phyloP scores from a whole-genome alignment of 495 filamentous ascomycete genomes.

The Lasiosphaeria ovina region DNA sequence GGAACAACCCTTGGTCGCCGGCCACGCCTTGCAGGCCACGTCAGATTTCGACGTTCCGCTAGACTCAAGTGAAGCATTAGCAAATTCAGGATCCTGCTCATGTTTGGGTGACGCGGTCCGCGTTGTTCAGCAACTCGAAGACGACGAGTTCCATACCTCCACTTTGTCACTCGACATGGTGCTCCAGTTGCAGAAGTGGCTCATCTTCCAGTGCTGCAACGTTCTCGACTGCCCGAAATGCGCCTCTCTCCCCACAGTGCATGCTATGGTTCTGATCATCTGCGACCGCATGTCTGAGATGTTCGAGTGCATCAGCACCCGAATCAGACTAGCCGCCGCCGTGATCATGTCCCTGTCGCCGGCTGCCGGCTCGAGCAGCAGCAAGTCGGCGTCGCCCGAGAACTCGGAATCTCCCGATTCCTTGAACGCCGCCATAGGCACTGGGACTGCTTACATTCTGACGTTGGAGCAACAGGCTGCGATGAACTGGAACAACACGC shows the following conservation, averaged over 20 bases:
- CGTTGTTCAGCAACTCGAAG: conserved; percentile 14
- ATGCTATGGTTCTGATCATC: conserved; percentile 15
- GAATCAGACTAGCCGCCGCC: conserved; percentile 8
- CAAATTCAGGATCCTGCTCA: conserved; percentile 1
- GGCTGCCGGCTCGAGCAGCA: not conserved
- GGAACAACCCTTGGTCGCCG: not conserved
- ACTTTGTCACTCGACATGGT: conserved; percentile 16
- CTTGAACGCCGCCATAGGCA: not conserved
- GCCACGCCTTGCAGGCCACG: not conserved
- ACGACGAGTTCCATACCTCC: conserved; percentile 16
- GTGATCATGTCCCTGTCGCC: not conserved
- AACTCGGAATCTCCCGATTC: not conserved
- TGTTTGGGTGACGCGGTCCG: conserved; percentile 11
- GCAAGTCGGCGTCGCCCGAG: not conserved
- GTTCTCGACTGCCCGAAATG: conserved; percentile 14
- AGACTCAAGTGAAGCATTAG: not conserved
- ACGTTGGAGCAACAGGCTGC: not conserved
- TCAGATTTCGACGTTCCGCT: not conserved
- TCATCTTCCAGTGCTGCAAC: conserved; percentile 17
- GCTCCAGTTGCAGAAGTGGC: conserved; percentile 15
- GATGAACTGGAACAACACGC: too few relatives aligned
- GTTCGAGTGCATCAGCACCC: conserved; percentile 15
- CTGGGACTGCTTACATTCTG: not conserved
- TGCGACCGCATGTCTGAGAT: conserved; percentile 18
- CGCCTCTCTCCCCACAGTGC: conserved; percentile 1